A percentile compares a stretch with the other conserved stretches of the same genome.
These are phyloP conservation scores for Solanum arcanum DNA, from an alignment of 257 asterid species.

Conservation along the genomic window DNA sequence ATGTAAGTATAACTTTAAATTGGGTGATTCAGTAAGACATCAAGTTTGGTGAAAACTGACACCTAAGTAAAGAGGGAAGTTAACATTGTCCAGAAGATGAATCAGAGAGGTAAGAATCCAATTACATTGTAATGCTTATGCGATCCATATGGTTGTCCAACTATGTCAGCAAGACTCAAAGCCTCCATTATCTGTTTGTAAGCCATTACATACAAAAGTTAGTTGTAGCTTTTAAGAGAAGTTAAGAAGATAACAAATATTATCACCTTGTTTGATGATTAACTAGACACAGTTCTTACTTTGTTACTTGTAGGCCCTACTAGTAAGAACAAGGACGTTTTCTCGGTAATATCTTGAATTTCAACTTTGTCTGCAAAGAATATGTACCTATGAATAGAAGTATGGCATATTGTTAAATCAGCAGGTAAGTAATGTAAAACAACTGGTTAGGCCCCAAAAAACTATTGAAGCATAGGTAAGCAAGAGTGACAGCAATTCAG, in stretches of 20 bases:
- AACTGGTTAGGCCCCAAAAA: background rate
- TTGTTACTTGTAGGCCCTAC: constrained; percentile 69
- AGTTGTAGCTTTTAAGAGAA: constrained; percentile 3
- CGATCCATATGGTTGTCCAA: constrained; percentile 82
- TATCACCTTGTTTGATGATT: background rate
- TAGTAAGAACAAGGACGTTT: constrained; percentile 69
- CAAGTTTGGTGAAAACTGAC: background rate
- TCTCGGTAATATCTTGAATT: constrained; percentile 68
- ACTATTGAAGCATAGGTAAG: background rate
- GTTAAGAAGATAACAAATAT: constrained; percentile 1
- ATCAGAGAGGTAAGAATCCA: background rate
- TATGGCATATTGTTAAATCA: background rate
- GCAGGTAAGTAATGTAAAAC: background rate
- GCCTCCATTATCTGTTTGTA: constrained; percentile 64
- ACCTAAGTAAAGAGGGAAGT: background rate
- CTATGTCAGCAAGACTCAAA: constrained; percentile 59
- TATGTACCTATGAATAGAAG: constrained; percentile 53
- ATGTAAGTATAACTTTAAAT: background rate
- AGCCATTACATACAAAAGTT: constrained; percentile 6
- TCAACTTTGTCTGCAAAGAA: constrained; percentile 91
- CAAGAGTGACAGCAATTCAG: background rate
- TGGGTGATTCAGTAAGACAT: background rate
- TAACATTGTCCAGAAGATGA: background rate
- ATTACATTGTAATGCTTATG: constrained; percentile 84
- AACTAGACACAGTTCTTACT: constrained; percentile 26